phyloP scores from a whole-genome alignment of 495 filamentous ascomycete genomes.

The Patellaria atrata region DNA sequence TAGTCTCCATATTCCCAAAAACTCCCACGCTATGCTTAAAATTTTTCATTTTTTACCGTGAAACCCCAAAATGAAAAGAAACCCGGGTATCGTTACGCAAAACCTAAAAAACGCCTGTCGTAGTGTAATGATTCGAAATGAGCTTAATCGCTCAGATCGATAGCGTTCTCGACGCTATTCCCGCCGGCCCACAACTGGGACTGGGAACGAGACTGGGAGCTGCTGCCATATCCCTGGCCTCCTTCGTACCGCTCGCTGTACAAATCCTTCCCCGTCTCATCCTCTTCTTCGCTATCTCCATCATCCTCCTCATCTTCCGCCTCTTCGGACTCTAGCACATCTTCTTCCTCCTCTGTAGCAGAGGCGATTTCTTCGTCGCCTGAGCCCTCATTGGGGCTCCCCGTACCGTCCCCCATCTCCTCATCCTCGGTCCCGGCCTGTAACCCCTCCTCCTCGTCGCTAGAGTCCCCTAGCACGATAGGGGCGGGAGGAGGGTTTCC shows the following conservation, averaged over 20 bases:
- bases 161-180: neutral
- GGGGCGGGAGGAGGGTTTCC: no score
- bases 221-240: neutral
- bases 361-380: slow-evolving; percentile 3
- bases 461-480: slow-evolving; percentile 1
- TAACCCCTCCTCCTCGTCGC: slow-evolving; percentile 4
- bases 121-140: no score
- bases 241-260: neutral
- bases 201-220: neutral
- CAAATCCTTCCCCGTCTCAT: slow-evolving; percentile 1
- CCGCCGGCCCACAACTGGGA: no score
- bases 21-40: no score
- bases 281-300: slow-evolving; percentile 8
- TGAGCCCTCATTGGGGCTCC: slow-evolving; percentile 2
- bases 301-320: slow-evolving; percentile 9
- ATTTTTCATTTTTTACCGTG: no score
- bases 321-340: slow-evolving; percentile 6
- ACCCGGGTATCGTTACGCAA: no score
- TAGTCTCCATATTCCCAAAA: no score
- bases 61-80: no score
- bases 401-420: neutral
- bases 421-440: slow-evolving; percentile 3
- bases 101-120: no score
- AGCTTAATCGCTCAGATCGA: no score
- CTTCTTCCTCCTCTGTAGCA: slow-evolving; percentile 3